Evolutionary conservation across 139 green algal species (phyloP).

Genomic region (Zygnema circumcarinatum): DNA sequence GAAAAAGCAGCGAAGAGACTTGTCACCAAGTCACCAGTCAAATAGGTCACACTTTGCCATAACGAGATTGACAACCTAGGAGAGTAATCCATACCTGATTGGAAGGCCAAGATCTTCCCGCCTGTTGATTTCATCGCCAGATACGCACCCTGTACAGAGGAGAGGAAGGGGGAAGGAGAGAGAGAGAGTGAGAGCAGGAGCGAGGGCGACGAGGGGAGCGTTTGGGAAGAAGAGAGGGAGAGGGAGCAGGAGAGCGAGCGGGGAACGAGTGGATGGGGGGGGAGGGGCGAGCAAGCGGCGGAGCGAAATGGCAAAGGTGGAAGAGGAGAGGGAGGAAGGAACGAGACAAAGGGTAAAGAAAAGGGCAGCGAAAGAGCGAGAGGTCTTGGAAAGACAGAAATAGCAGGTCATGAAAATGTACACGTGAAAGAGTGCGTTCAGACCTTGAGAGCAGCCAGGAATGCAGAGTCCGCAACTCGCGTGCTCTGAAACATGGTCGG

Average conservation of each 20-base stretch:
- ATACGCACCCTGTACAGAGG: conserved; percentile 74
- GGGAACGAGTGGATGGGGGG: neutral
- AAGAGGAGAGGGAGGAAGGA: neutral
- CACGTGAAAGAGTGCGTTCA: no score
- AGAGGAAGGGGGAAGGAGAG: neutral
- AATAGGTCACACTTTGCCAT: no score
- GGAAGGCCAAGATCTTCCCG: conserved; percentile 93
- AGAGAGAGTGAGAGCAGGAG: neutral
- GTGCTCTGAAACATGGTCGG: conserved; percentile 73
- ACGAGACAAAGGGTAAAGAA: neutral
- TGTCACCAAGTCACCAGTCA: no score
- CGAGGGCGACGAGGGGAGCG: neutral
- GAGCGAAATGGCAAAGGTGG: neutral
- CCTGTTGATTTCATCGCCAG: conserved; percentile 83
- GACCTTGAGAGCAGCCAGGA: conserved; percentile 85
- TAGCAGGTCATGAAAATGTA: neutral
- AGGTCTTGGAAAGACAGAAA: no score
- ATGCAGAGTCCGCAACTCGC: conserved; percentile 76
- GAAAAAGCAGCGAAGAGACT: neutral
- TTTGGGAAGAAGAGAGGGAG: neutral
- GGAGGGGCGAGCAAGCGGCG: neutral
- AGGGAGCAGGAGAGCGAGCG: neutral
- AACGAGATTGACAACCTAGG: no score
- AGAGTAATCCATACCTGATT: no score
- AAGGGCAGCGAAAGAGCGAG: neutral